Base-by-base conservation (phyloP, 257 asterid species). In the Solanum sparsipilum region DNA sequence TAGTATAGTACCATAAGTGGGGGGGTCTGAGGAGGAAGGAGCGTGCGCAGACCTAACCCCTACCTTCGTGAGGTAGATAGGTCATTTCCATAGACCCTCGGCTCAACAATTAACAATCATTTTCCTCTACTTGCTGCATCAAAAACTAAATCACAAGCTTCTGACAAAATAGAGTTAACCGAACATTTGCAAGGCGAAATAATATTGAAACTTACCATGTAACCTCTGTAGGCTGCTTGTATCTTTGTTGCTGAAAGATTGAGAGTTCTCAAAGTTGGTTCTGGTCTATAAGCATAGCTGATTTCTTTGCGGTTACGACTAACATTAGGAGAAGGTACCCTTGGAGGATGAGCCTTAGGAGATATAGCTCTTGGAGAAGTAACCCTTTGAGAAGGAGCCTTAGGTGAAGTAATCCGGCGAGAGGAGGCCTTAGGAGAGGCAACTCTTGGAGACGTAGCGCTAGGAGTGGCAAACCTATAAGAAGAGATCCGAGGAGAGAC, bases 161-260 rank as follows among this genome's bases (percentile, higher is more conserved):
- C 60, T 36, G 20, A 36, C 7, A 21, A 35, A 23, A 38, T 1
- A 75, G 6, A 10, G 1, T 38, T 12, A 76, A 1, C 21, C 0
- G 9, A 25, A 9, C 27, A 46, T 81, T 27, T 27, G 85, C 41
- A 29, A 81, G 85, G 23, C 20, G 85, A 16, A 21, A 84, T 56
- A 0, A 76, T 90, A 86, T 44, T 16, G 25, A 58, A 87, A 36
- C 90, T 93, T 94, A 97, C 99, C 98, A 92, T 87, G 88, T 93
- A 95, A 85, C 99, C 99, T 89, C 98, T 90, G 72, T 90, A 97
- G n/a, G 93, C 95, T 46, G 99, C 94, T 91, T 97, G 99, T 70
- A 97, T 94, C 90, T 88, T 94, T 85, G 91, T 93, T 68, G 98
- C 98, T 13, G 98, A 91, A 84, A 91, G 90, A 25, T 95, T 93